Conservation (phyloP, 169 alveolate species). For the Neospora caninum region DNA sequence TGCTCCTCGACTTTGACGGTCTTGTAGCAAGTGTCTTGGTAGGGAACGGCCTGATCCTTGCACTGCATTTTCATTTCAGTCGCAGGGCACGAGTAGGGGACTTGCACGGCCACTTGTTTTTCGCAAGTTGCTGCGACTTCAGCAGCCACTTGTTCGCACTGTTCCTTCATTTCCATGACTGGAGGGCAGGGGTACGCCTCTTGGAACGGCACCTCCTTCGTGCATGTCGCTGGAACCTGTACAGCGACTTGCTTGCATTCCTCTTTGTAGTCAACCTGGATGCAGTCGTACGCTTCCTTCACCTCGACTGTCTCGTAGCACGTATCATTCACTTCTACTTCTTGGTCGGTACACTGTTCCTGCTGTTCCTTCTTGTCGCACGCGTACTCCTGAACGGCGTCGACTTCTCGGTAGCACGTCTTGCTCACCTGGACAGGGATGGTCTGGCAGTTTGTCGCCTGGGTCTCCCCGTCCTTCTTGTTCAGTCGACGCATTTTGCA, state of each 20-base stretch:
- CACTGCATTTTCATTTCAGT: slow-evolving; percentile 65
- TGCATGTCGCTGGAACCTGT: slow-evolving; percentile 65
- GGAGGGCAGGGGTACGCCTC: slow-evolving; percentile 59
- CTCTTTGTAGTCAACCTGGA: slow-evolving; percentile 52
- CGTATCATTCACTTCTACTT: slow-evolving; percentile 52
- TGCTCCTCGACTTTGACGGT: slow-evolving; percentile 51
- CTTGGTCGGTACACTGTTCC: slow-evolving; percentile 60
- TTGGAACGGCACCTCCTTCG: slow-evolving; percentile 53
- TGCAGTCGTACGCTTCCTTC: slow-evolving; percentile 59
- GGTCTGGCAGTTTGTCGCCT: slow-evolving; percentile 58
- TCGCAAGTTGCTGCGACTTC: slow-evolving; percentile 53
- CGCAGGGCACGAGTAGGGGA: slow-evolving; percentile 62
- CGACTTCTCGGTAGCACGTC: slow-evolving; percentile 66
- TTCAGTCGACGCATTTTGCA: slow-evolving; percentile 63
- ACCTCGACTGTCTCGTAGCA: slow-evolving; percentile 53
- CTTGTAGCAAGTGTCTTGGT: slow-evolving; percentile 65
- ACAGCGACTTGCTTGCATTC: slow-evolving; percentile 57
- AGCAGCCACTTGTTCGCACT: slow-evolving; percentile 48
- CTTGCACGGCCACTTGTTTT: slow-evolving; percentile 44
- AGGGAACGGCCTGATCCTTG: slow-evolving; percentile 55
- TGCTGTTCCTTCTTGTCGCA: slow-evolving; percentile 59
- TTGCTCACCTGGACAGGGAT: slow-evolving; percentile 40
- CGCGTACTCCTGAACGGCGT: slow-evolving; percentile 51
- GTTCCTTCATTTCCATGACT: slow-evolving; percentile 45
- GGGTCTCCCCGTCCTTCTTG: neutral